phyloP scores from a whole-genome alignment of 106 monocot species.

The Agapanthus africanus region DNA sequence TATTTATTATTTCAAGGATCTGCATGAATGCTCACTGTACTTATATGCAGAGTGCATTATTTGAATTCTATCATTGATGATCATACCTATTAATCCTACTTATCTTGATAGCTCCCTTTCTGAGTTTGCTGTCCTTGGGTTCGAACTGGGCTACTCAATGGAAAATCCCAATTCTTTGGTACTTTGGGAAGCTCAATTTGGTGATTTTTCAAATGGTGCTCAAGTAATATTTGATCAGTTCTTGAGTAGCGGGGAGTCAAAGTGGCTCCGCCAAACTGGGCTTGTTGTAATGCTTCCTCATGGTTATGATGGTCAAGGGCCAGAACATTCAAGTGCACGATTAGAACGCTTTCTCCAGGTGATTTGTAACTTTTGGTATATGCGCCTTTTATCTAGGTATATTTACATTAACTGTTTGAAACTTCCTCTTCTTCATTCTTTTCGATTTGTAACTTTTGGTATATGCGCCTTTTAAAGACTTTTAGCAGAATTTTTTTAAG shows the following conservation, averaged over 20 bases:
- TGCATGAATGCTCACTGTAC: no score
- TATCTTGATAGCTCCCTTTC: slow-evolving; percentile 73
- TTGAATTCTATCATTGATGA: background rate
- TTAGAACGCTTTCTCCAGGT: slow-evolving; percentile 97
- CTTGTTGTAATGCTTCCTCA: slow-evolving; percentile 88
- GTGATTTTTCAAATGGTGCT: slow-evolving; percentile 97
- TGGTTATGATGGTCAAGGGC: slow-evolving; percentile 99
- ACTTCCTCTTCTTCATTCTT: background rate
- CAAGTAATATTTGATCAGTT: slow-evolving; percentile 98
- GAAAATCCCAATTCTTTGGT: slow-evolving; percentile 97
- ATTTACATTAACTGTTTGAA: background rate
- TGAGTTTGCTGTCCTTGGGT: slow-evolving; percentile 95
- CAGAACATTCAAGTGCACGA: slow-evolving; percentile 90
- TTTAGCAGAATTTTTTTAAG: no score
- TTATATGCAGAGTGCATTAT: background rate
- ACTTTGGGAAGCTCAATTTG: slow-evolving; percentile 99
- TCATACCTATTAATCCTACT: background rate
- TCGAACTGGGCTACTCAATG: slow-evolving; percentile 99
- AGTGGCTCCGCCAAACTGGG: slow-evolving; percentile 94
- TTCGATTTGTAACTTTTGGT: no score
- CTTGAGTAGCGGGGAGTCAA: slow-evolving; percentile 91
- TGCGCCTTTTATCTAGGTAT: background rate
- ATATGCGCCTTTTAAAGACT: no score
- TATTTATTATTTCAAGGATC: no score
- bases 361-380: slow-evolving; percentile 8